These are phyloP conservation scores for Nothophytophthora sp. DNA, from an alignment of 352 stramenopile species.

Conservation along the genomic window DNA sequence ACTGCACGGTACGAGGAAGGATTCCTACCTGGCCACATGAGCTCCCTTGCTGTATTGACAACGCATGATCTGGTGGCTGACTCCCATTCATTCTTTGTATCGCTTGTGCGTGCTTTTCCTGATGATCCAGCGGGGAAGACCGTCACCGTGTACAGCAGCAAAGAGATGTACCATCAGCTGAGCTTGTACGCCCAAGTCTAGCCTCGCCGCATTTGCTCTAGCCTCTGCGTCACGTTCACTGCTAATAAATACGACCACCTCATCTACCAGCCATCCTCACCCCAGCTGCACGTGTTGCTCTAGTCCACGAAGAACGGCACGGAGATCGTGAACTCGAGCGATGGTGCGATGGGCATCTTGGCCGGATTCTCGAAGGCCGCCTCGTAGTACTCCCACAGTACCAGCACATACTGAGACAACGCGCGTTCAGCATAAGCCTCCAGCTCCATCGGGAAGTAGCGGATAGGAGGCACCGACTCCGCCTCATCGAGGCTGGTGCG, in stretches of 20 bases:
- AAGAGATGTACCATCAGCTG: conserved; percentile 77
- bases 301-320: conserved; percentile 72
- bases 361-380: conserved; percentile 55
- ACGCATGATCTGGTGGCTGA: conserved; percentile 9
- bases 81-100: conserved; percentile 6
- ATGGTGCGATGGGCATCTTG: conserved; percentile 54
- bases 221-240: conserved; percentile 17
- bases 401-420: conserved; percentile 73
- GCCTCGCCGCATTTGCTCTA: conserved; percentile 5
- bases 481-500: conserved; percentile 1
- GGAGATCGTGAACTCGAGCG: conserved; percentile 83
- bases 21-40: too few relatives aligned
- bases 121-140: conserved; percentile 50
- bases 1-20: conserved; percentile 61
- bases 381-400: conserved; percentile 86
- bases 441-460: conserved; percentile 65
- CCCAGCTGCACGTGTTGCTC: not conserved
- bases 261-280: too few relatives aligned
- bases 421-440: conserved; percentile 78
- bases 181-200: conserved; percentile 75
- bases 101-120: conserved; percentile 10
- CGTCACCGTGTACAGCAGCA: conserved; percentile 71
- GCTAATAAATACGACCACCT: conserved; percentile 30
- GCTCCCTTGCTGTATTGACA: not conserved
- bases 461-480: conserved; percentile 7